phyloP scores from a whole-genome alignment of 2,329 filamentous ascomycete genomes.

The Paraconiothyrium sp. region DNA sequence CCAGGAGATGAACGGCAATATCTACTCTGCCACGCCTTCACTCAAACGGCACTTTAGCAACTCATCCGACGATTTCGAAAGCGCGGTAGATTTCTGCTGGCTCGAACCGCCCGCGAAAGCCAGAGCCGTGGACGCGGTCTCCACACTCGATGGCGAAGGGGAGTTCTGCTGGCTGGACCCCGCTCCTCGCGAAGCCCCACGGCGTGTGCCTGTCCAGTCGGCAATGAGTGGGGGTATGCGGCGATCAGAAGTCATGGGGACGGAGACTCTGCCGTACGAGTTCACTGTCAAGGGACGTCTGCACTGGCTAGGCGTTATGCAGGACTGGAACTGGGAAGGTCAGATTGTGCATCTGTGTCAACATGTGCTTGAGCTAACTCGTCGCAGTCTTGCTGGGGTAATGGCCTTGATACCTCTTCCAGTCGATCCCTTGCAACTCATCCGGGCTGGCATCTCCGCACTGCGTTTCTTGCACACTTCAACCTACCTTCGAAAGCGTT shows the following conservation, averaged over 20 bases:
- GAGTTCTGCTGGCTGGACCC: conserved; percentile 31
- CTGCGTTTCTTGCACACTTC: too few species aligned
- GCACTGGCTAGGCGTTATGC: conserved; percentile 78
- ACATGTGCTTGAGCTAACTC: conserved; percentile 18
- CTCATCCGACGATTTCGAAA: conserved; percentile 28
- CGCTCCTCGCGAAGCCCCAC: conserved; percentile 30
- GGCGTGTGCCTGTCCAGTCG: conserved; percentile 27
- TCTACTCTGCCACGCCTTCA: conserved; percentile 21
- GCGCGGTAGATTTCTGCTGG: conserved; percentile 27
- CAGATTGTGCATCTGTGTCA: conserved; percentile 40
- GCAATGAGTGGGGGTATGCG: conserved; percentile 40
- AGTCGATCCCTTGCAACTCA: background rate
- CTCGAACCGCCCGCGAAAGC: conserved; percentile 35
- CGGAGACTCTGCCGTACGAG: conserved; percentile 62
- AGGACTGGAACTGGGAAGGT: conserved; percentile 78
- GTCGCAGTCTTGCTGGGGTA: conserved; percentile 34
- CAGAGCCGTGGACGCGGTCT: conserved; percentile 27
- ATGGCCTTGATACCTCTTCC: conserved; percentile 4
- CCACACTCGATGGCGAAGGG: conserved; percentile 18
- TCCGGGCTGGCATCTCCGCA: too few species aligned
- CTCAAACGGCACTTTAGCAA: conserved; percentile 37
- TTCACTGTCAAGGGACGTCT: conserved; percentile 71
- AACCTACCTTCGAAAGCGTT: too few species aligned
- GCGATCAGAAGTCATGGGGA: conserved; percentile 23
- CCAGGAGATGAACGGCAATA: conserved; percentile 14